Conservation (phyloP, 2,329 filamentous ascomycete species). For the Ascochyta rabiei region DNA sequence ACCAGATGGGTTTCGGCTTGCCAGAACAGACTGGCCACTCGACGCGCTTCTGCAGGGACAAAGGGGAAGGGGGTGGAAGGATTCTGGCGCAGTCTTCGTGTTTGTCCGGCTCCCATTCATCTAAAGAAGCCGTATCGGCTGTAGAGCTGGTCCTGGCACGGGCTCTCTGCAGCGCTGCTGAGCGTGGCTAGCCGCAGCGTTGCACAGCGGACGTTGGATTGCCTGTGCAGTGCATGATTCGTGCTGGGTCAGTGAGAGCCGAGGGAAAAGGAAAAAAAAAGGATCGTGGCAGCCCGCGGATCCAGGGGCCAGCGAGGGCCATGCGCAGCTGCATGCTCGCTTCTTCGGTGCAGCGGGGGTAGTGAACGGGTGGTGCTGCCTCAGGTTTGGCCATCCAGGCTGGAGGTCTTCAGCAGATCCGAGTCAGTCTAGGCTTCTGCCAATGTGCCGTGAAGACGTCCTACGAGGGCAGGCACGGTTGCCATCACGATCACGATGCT, state of each 20-base stretch:
- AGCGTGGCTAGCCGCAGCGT: neutral
- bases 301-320: conserved; percentile 7
- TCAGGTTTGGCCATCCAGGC: no score
- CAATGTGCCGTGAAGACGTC: no score
- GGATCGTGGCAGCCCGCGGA: neutral
- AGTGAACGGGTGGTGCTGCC: neutral
- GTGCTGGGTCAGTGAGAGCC: neutral
- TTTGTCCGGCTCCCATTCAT: conserved; percentile 3
- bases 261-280: neutral
- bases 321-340: conserved; percentile 2
- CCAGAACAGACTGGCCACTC: no score
- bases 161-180: neutral
- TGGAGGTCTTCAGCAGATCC: no score
- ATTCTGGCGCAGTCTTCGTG: conserved; percentile 6
- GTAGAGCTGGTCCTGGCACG: neutral
- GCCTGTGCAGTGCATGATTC: no score
- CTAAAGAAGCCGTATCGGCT: neutral
- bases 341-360: conserved; percentile 3
- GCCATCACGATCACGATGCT: conserved; percentile 13
- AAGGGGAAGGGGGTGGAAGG: neutral
- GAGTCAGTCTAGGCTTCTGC: neutral
- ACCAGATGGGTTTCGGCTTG: conserved; percentile 2
- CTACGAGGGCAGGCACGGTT: neutral
- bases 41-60: conserved; percentile 11
- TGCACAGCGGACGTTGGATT: neutral